Conservation (phyloP, 768 basidiomycete species). For the Amanita pallidorosea region DNA sequence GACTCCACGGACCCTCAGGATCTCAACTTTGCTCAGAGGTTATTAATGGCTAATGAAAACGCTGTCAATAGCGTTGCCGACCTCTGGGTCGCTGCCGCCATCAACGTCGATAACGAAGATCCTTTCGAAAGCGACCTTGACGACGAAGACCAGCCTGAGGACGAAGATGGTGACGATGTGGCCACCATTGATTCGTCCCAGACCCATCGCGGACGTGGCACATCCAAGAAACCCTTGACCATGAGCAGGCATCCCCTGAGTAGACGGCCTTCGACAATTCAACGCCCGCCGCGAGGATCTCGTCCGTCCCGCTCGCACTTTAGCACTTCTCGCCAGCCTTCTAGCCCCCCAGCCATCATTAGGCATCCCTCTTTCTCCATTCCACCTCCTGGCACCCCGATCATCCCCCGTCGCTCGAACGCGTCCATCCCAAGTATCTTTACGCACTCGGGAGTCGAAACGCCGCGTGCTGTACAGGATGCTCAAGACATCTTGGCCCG, state of each 20-base stretch:
- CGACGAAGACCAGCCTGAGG: conserved; percentile 18
- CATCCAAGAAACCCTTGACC: conserved; percentile 2
- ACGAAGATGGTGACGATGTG: conserved; percentile 17
- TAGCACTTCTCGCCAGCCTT: conserved; percentile 1
- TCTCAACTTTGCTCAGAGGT: conserved; percentile 79
- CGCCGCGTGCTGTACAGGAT: conserved; percentile 66
- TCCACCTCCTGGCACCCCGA: conserved; percentile 22
- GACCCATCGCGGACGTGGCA: conserved; percentile 8
- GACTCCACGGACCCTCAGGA: conserved; percentile 34
- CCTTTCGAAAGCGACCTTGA: conserved; percentile 50
- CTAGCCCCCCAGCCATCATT: conserved; percentile 14
- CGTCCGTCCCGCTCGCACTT: conserved; percentile 1
- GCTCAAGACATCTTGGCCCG: conserved; percentile 52
- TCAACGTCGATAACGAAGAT: conserved; percentile 89
- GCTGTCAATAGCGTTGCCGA: conserved; percentile 92
- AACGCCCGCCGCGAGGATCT: background rate
- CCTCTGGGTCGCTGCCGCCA: conserved; percentile 94
- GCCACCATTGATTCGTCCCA: conserved; percentile 9
- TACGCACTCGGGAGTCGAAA: conserved; percentile 70
- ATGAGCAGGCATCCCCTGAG: conserved; percentile 8
- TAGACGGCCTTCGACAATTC: conserved; percentile 13
- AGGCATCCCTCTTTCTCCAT: conserved; percentile 15
- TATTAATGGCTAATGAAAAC: conserved; percentile 90
- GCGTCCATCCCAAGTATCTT: conserved; percentile 66
- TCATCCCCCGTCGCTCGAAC: conserved; percentile 49